phyloP scores from a whole-genome alignment of 2,329 filamentous ascomycete genomes.

The Ophiocordyceps camponoti-saundersi region DNA sequence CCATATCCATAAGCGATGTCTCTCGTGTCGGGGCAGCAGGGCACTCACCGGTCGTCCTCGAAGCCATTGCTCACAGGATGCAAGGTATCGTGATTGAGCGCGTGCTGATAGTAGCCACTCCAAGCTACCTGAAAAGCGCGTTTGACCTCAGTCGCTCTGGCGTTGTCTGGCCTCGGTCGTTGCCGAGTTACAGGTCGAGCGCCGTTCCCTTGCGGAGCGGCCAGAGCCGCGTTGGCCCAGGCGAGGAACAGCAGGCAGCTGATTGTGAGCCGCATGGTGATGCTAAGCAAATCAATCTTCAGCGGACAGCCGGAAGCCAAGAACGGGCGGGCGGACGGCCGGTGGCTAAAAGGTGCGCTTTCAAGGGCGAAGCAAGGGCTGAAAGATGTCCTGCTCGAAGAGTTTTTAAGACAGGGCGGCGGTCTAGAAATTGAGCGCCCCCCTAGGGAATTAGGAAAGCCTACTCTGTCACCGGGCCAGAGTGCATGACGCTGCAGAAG shows the following conservation, averaged over 20 bases:
- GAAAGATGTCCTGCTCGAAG: background rate
- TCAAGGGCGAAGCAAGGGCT: background rate
- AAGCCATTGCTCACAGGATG: conserved; percentile 47
- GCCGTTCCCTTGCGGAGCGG: background rate
- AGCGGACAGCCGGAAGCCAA: background rate
- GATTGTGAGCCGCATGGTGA: conserved; percentile 4
- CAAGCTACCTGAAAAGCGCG: conserved; percentile 55
- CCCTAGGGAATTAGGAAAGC: background rate
- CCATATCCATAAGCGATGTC: background rate
- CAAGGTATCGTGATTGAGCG: conserved; percentile 64
- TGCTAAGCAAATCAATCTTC: background rate
- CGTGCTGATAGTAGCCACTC: conserved; percentile 56
- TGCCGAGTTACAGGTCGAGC: background rate
- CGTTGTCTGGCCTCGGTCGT: conserved; percentile 13
- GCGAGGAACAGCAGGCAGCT: conserved; percentile 2
- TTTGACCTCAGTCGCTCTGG: conserved; percentile 42
- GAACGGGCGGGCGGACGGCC: background rate
- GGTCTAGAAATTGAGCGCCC: background rate
- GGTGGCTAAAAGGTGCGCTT: background rate
- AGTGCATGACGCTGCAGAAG: background rate
- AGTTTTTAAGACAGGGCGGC: conserved; percentile 1
- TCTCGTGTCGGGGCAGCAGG: background rate
- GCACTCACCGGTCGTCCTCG: conserved; percentile 49
- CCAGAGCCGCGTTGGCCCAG: conserved; percentile 2
- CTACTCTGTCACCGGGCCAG: background rate